Base-by-base conservation (phyloP, 345 rosid genomes). In the Iberis pinnata region DNA sequence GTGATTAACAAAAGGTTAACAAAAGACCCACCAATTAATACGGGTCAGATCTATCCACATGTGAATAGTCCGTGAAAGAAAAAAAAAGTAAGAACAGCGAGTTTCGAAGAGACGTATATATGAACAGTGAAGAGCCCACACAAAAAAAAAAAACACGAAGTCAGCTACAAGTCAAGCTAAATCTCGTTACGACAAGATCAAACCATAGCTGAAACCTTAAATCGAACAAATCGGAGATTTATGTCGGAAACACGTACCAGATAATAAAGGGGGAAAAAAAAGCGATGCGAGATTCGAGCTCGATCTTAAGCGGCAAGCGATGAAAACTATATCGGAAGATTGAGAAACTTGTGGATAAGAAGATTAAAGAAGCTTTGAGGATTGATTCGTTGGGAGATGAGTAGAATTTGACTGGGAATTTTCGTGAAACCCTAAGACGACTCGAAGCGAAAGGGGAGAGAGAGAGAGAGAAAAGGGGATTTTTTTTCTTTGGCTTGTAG, bases 331-430 rank as follows among this genome's bases (percentile, higher is more conserved):
- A 73, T 59, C 73, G 56, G 14, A 15, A 45, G 75, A 73, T 29
- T 62, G 60, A 79, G 64, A 57, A 56, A 52, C 25, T 57, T 17
- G 5, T 29, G 52, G 65, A 22, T 38, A 65, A 61, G 53, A 62
- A 59, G 69, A 70, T 49, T 29, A 39, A 12, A 16, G 9, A 4
- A 31, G 37, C 31, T 2, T 11, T 7, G 12, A 40, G n/a, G 38
- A 7, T 26, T 49, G 84, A 85, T 80, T 77, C 72, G 61, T 25
- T 25, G 36, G 16, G 43, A 12, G 46, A 27, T 24, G 73, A 16
- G 75, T 36, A 66, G 42, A 76, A 78, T 76, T 76, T 53, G 80
- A 78, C 75, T 69, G 82, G 77, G 89, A 75, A 69, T 43, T 61
- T 71, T 62, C 9, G 22, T 27, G 35, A 78, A 80, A 71, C 88